Evolutionary conservation across 2,329 filamentous ascomycete genomes (phyloP), one percentile per base, ranked within the genome.

Genomic region (Aureobasidium lini): DNA sequence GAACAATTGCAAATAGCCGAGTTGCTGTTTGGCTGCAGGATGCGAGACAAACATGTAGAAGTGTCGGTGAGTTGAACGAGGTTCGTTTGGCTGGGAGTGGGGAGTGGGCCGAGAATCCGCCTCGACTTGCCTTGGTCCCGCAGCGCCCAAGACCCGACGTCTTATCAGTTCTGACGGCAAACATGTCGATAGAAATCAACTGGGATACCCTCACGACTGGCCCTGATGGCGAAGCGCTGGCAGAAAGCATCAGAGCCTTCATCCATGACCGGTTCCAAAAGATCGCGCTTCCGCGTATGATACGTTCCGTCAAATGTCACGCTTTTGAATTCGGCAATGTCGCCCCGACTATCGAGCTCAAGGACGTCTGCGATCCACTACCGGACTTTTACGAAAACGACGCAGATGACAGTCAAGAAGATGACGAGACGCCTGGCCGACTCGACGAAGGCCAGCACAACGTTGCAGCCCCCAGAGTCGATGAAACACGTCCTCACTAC

Each of bases 111-210:
- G 59, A 49, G 28, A 48, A 46, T 60, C 36, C 59, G 59, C 43
- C 44, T 60, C 48, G 59, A 54, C 32, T 56, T 60, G 40, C 59
- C 42, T 16, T 29, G 7, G 40, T 39, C 23, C 36, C 16, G 13
- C 44, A 46, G 39, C 39, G 46, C 44, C 43, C 36, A 50, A 37
- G 43, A 11, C 11, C 37, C 37, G 46, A 36, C 28, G 36, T 49
- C 36, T 50, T 42, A 39, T 46, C 57, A 60, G 18, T 43, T 37
- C 39, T 32, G 42, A 49, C 57, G 46, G 53, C 52, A 58, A 57
- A 56, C 62, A 99, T 99, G 94, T 97, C 94, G 66, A 93, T 99
- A 78, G 92, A 97, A 71, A 87, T 99, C 72, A 91, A 95, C 75
- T 99, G 94, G 94, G 87, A 94, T 69, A 88, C 88, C 63, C 84